These are phyloP conservation scores for Colletotrichum sp. DNA, from an alignment of 2,329 filamentous ascomycete species.

Conservation along the genomic window DNA sequence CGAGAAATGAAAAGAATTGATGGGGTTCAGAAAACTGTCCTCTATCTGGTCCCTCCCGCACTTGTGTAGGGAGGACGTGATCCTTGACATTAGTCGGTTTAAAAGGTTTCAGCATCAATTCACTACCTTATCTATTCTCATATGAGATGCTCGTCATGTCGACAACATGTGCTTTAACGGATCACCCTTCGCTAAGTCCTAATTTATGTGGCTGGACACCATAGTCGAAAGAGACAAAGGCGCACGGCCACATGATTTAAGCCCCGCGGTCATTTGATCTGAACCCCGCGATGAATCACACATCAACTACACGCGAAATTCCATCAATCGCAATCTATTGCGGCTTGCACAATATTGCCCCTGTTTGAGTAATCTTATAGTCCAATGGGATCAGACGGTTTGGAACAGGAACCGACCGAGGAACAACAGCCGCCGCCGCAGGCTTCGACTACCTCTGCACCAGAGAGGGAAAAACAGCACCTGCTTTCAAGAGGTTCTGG, in stretches of 20 bases:
- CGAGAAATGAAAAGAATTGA: not conserved
- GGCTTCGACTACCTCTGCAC: not conserved
- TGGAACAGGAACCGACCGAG: not conserved
- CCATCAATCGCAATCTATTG: not conserved
- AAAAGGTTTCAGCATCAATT: not conserved
- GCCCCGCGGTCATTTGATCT: not conserved
- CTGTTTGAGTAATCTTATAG: not conserved
- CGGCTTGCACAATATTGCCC: not conserved
- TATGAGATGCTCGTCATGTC: too few relatives aligned
- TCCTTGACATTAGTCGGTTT: not conserved
- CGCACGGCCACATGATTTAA: not conserved
- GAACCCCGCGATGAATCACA: not conserved
- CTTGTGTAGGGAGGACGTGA: not conserved
- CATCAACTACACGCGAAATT: not conserved
- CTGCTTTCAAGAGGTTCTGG: not conserved
- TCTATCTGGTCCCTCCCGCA: not conserved
- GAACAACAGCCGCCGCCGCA: not conserved
- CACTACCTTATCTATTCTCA: not conserved
- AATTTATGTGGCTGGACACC: not conserved
- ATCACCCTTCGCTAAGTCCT: not conserved
- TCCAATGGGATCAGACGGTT: not conserved
- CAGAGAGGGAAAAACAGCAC: not conserved
- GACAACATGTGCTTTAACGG: too few relatives aligned
- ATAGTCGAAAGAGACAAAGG: not conserved
- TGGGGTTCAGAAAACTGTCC: not conserved